Conservation (phyloP, 352 stramenopile species). For the Achlya hypogyna region DNA sequence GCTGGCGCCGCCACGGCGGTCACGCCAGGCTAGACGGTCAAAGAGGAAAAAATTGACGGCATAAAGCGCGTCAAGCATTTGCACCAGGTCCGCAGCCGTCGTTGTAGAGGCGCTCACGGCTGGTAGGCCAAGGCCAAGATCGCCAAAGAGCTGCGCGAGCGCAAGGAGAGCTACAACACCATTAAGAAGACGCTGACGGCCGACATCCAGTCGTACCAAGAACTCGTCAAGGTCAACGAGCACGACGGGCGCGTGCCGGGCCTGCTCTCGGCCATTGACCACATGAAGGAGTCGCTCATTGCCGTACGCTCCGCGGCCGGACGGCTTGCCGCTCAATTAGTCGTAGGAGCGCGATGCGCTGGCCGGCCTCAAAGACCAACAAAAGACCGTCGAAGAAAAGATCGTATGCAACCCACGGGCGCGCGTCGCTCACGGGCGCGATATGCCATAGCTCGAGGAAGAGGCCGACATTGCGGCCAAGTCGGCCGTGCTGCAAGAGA, state of each 20-base stretch:
- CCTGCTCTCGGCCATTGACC: conserved; percentile 13
- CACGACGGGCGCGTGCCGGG: conserved; percentile 22
- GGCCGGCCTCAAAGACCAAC: conserved; percentile 42
- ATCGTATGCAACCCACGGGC: conserved; percentile 36
- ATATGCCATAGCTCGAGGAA: conserved; percentile 29
- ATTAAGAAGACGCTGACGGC: conserved; percentile 65
- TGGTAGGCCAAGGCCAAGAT: conserved; percentile 51
- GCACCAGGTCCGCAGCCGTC: conserved; percentile 30
- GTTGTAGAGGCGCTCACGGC: neutral
- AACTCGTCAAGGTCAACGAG: conserved; percentile 22
- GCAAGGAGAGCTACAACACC: conserved; percentile 62
- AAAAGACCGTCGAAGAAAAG: conserved; percentile 48
- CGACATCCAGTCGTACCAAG: conserved; percentile 74
- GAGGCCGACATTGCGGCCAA: conserved; percentile 63
- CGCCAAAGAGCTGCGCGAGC: conserved; percentile 54
- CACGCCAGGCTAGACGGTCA: conserved; percentile 41
- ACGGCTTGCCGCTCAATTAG: neutral
- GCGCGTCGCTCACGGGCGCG: too few species aligned
- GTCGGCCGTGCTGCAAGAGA: conserved; percentile 62
- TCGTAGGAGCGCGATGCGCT: conserved; percentile 47
- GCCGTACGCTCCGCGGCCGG: neutral
- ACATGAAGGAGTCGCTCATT: conserved; percentile 21
- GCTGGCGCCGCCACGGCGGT: neutral
- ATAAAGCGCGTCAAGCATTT: conserved; percentile 84
- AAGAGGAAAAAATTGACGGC: conserved; percentile 86